phyloP scores from a whole-genome alignment of 2,329 filamentous ascomycete genomes.

The Cytospora piceae region DNA sequence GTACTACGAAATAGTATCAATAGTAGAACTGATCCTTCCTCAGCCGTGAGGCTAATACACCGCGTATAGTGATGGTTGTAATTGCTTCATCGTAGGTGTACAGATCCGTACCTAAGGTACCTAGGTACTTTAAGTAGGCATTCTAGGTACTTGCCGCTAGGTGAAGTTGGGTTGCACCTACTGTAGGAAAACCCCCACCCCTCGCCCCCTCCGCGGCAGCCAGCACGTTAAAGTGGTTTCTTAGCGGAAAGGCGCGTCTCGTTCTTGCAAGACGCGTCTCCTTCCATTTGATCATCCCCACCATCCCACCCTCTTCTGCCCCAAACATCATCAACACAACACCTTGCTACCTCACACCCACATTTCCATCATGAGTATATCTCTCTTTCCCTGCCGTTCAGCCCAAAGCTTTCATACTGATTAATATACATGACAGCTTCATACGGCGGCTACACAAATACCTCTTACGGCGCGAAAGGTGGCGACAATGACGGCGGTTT shows the following conservation, averaged over 20 bases:
- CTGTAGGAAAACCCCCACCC: no score
- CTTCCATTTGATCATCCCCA: conserved; percentile 19
- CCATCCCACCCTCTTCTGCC: conserved; percentile 8
- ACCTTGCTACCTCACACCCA: conserved; percentile 7
- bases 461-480: conserved; percentile 57
- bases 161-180: background rate
- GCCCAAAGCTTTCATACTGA: background rate
- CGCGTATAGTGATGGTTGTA: no score
- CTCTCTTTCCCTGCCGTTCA: background rate
- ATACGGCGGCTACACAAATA: conserved; percentile 54
- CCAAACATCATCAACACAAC: conserved; percentile 15
- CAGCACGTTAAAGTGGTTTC: conserved; percentile 30
- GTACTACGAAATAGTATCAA: no score
- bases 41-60: no score
- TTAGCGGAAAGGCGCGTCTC: conserved; percentile 25
- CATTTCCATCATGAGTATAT: conserved; percentile 25
- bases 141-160: no score
- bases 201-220: background rate
- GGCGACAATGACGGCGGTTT: conserved; percentile 67
- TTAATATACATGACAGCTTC: conserved; percentile 42
- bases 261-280: conserved; percentile 26
- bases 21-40: no score
- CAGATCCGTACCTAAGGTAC: background rate
- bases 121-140: background rate
- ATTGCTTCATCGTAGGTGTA: no score